Conservation (phyloP, 805 yeast genomes). For the Candida palmyrensis region DNA sequence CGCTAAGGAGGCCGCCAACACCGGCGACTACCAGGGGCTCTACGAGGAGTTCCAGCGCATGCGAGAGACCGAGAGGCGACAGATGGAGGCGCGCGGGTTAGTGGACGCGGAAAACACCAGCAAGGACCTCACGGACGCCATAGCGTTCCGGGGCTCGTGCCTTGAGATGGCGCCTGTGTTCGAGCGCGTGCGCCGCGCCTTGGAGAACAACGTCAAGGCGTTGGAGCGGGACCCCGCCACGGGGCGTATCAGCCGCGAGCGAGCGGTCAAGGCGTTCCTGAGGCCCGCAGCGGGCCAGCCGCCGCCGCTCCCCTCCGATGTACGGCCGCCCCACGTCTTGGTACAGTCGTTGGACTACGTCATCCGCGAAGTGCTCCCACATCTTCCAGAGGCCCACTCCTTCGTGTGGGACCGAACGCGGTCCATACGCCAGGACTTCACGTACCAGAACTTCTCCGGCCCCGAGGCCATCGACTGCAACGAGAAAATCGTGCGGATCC, state of each 20-base stretch:
- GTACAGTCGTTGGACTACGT: slow-evolving; percentile 66
- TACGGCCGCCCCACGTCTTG: slow-evolving; percentile 82
- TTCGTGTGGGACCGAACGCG: slow-evolving; percentile 97
- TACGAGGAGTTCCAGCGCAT: slow-evolving; percentile 71
- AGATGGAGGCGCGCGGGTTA: slow-evolving; percentile 75
- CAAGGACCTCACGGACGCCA: slow-evolving; percentile 84
- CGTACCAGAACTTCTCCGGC: slow-evolving; percentile 90
- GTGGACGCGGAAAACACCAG: slow-evolving; percentile 85
- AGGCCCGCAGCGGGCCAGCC: slow-evolving; percentile 99
- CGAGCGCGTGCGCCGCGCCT: slow-evolving; percentile 82
- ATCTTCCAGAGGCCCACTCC: slow-evolving; percentile 80
- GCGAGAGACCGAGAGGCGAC: slow-evolving; percentile 68
- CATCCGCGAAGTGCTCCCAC: slow-evolving; percentile 54
- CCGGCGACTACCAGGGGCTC: slow-evolving; percentile 60
- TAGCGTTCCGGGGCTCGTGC: slow-evolving; percentile 83
- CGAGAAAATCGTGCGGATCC: slow-evolving; percentile 87
- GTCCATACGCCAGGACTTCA: slow-evolving; percentile 94
- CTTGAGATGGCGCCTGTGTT: slow-evolving; percentile 91
- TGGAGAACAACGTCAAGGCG: slow-evolving; percentile 79
- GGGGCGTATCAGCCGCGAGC: slow-evolving; percentile 47
- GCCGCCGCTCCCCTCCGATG: slow-evolving; percentile 96
- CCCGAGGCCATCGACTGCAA: slow-evolving; percentile 92
- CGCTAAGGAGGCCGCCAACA: slow-evolving; percentile 40
- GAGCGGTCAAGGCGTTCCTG: slow-evolving; percentile 87
- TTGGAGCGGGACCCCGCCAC: slow-evolving; percentile 62